Percentiles rank a stretch among this genome's conserved stretches.
Evolutionary conservation across 164 flowering plant genomes (phyloP).

Genomic region (Taxillus chinensis): DNA sequence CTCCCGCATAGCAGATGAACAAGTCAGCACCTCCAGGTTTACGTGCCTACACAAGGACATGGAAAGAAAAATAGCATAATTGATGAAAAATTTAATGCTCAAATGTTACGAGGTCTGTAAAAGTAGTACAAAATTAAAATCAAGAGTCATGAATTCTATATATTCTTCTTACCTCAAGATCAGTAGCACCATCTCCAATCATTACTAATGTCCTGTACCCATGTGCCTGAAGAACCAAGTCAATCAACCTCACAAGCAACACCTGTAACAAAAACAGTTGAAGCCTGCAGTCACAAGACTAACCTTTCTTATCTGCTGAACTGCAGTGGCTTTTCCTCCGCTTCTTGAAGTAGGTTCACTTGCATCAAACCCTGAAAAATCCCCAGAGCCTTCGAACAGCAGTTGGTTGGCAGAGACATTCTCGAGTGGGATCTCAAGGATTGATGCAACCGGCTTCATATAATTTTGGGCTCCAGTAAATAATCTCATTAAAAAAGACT

Average conservation of each 20-base stretch:
- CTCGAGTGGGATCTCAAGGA: conserved; percentile 69
- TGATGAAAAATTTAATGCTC: too few species aligned
- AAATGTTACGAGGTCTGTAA: too few species aligned
- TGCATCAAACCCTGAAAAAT: conserved; percentile 71
- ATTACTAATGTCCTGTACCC: conserved; percentile 69
- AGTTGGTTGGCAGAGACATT: conserved; percentile 86
- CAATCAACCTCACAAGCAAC: conserved; percentile 8
- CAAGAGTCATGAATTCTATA: conserved; percentile 8
- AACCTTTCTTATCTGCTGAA: conserved; percentile 71
- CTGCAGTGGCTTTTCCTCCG: conserved; percentile 95
- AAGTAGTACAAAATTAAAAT: background rate
- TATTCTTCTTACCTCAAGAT: conserved; percentile 66
- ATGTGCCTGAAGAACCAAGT: conserved; percentile 38
- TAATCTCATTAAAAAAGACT: too few species aligned
- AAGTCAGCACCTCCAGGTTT: conserved; percentile 89
- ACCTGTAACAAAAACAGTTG: background rate
- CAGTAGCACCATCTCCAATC: conserved; percentile 99
- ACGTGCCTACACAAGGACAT: conserved; percentile 46
- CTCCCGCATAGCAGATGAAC: conserved; percentile 88
- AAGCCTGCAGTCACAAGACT: conserved; percentile 8
- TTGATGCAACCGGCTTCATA: conserved; percentile 82
- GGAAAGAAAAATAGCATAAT: too few species aligned
- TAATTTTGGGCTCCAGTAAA: background rate
- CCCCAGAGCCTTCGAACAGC: conserved; percentile 68
- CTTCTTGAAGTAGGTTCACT: conserved; percentile 93